Conservation (phyloP, 106 monocot species). For the Dendrobium nobile region DNA sequence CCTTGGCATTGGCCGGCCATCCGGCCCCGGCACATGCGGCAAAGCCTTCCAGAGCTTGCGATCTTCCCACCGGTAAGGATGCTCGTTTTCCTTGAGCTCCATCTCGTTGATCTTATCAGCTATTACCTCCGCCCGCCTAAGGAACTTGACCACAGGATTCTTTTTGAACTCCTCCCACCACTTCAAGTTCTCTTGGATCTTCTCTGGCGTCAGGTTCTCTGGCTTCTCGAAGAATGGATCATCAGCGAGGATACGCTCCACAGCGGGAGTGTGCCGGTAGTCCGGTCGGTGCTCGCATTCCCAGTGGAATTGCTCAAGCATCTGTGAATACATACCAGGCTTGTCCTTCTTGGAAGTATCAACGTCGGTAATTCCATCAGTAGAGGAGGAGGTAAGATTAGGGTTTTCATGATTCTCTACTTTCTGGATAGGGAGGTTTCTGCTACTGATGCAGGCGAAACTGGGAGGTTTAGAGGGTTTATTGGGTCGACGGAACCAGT, state of each 20-base stretch:
- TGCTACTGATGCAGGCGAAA: slow-evolving; percentile 66
- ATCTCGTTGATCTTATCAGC: slow-evolving; percentile 61
- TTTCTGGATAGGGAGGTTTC: slow-evolving; percentile 33
- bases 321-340: slow-evolving; percentile 32
- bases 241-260: slow-evolving; percentile 55
- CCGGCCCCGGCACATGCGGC: slow-evolving; percentile 57
- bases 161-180: slow-evolving; percentile 67
- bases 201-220: slow-evolving; percentile 53
- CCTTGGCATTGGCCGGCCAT: slow-evolving; percentile 77
- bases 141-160: slow-evolving; percentile 68
- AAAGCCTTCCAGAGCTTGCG: slow-evolving; percentile 64
- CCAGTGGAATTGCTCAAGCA: slow-evolving; percentile 80
- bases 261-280: slow-evolving; percentile 65
- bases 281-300: slow-evolving; percentile 65
- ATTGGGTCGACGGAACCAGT: slow-evolving; percentile 55
- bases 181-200: slow-evolving; percentile 52
- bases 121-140: slow-evolving; percentile 45
- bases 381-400: slow-evolving; percentile 4
- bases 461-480: slow-evolving; percentile 21
- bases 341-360: slow-evolving; percentile 1
- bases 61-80: slow-evolving; percentile 58
- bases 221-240: slow-evolving; percentile 55
- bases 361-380: neutral
- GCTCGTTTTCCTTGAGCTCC: slow-evolving; percentile 70
- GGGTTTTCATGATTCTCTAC: slow-evolving; percentile 7